Conservation (phyloP, 1,284 basidiomycete species). For the Puccinia hordei region DNA sequence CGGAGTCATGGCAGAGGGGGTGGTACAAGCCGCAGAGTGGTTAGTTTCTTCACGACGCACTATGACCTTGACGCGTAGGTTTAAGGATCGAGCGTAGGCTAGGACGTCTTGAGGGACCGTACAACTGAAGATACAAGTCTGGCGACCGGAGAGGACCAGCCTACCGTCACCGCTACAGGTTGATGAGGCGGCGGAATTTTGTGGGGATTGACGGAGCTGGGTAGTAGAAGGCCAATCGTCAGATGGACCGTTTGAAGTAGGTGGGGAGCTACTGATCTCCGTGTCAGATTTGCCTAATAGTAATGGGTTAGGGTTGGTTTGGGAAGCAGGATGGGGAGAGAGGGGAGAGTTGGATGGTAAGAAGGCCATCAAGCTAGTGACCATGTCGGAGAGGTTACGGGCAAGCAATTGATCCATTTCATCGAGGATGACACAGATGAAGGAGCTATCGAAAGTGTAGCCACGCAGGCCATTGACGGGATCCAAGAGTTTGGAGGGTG, state of each 20-base stretch:
- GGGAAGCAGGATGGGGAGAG: not conserved
- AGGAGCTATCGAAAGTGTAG: slow-evolving; percentile 16
- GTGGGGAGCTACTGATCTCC: slow-evolving; percentile 52
- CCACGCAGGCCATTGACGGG: slow-evolving; percentile 71
- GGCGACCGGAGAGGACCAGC: slow-evolving; percentile 63
- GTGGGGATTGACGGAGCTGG: not conserved
- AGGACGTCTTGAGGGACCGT: slow-evolving; percentile 90
- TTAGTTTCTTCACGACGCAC: slow-evolving; percentile 40
- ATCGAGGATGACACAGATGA: slow-evolving; percentile 65
- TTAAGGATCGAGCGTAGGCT: slow-evolving; percentile 65
- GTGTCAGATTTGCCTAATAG: slow-evolving; percentile 64
- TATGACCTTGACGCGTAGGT: slow-evolving; percentile 37
- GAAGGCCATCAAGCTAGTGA: slow-evolving; percentile 85
- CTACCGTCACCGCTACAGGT: slow-evolving; percentile 31
- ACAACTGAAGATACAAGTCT: slow-evolving; percentile 94
- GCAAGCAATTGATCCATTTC: slow-evolving; percentile 98
- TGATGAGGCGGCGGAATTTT: slow-evolving; percentile 2
- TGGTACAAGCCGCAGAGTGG: not conserved
- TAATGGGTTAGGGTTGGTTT: slow-evolving; percentile 55
- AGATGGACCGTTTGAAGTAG: not conserved
- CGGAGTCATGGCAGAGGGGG: not conserved
- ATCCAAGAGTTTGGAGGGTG: slow-evolving; percentile 91
- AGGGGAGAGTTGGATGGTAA: slow-evolving; percentile 67
- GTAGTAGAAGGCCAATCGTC: not conserved
- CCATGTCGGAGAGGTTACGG: slow-evolving; percentile 90